These are phyloP conservation scores for Aegilops sharonensis DNA, from an alignment of 176 grass and related monocot genomes.

Conservation along the genomic window DNA sequence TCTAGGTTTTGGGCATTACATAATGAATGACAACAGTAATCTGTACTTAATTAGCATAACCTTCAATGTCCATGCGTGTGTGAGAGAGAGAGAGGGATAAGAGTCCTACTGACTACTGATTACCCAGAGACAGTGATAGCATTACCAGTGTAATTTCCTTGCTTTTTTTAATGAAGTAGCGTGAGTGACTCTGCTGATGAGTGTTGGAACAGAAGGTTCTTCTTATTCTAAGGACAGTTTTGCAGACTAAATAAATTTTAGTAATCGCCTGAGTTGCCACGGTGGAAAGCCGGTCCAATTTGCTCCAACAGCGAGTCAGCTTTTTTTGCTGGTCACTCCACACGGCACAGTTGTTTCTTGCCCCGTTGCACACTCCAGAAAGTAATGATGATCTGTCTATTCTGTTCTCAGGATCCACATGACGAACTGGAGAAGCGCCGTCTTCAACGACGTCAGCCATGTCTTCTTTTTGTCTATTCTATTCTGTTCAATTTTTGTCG, in stretches of 20 bases:
- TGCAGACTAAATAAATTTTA: conserved; percentile 24
- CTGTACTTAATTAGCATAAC: conserved; percentile 5
- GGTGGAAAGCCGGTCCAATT: conserved; percentile 42
- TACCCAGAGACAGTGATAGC: conserved; percentile 29
- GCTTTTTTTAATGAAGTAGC: conserved; percentile 34
- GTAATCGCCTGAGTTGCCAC: conserved; percentile 40
- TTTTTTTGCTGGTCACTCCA: conserved; percentile 19
- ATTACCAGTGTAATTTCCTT: conserved; percentile 10
- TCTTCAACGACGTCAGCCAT: neutral
- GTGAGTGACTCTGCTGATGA: conserved; percentile 32
- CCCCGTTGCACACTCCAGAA: conserved; percentile 30
- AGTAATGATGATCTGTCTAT: neutral
- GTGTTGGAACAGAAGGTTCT: conserved; percentile 27
- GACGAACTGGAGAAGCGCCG: neutral
- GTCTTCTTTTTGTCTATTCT: too few relatives aligned
- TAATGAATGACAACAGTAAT: neutral
- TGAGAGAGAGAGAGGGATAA: neutral
- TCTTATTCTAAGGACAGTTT: conserved; percentile 27
- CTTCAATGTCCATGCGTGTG: neutral
- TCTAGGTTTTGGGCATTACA: conserved; percentile 18
- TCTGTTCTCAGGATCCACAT: neutral
- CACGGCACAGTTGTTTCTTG: conserved; percentile 4
- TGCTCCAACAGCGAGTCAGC: conserved; percentile 33
- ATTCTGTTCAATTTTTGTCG: too few relatives aligned
- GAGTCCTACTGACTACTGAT: conserved; percentile 9